Base-by-base conservation (phyloP, 768 basidiomycete species). In the Suillus subalutaceus region DNA sequence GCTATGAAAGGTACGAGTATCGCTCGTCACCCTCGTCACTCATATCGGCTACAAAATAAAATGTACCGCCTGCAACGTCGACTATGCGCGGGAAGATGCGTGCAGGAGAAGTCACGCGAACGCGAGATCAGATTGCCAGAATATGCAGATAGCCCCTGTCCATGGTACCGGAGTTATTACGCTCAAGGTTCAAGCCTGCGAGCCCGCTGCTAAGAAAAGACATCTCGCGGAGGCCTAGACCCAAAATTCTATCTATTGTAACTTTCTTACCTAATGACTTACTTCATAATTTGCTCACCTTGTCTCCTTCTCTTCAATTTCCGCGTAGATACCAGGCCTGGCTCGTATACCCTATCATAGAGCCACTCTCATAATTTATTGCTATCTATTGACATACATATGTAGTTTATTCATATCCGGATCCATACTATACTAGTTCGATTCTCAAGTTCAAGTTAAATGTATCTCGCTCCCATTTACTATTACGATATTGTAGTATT, bases 1-100 rank as follows among this genome's bases (percentile, higher is more conserved):
- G 69, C 73, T 3, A 76, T 76, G 75, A 76, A 78, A 59, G 75
- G 75, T 12, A 76, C 75, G 53, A 75, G 75, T 20, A 78, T 76
- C 23, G 75, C 75, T 9, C 72, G 77, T 6, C 75, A 76, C 41
- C 41, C 75, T 76, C 63, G 72, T 76, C 62, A 76, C 75, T 50
- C 75, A 76, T 23, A 68, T 76, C 23, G 75, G 77, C 1, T 78
- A 70, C 23, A 63, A 77, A 35, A 71, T 78, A 43, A 75, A 75
- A 55, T 76, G 75, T 32, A 63, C 69, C 60, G 69, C 72, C 20
- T 76, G 75, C 69, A 72, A 69, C 67, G 73, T 70, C 65, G 75
- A 75, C 66, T 78, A 77, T 66, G 77, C 75, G 46, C 69, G 75
- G 37, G 75, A 72, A 68, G 77, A 76, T 53, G 75, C 75, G 23